These are phyloP conservation scores for Monosporascus sp. DNA, from an alignment of 2,329 filamentous ascomycete genomes.

Conservation along the genomic window DNA sequence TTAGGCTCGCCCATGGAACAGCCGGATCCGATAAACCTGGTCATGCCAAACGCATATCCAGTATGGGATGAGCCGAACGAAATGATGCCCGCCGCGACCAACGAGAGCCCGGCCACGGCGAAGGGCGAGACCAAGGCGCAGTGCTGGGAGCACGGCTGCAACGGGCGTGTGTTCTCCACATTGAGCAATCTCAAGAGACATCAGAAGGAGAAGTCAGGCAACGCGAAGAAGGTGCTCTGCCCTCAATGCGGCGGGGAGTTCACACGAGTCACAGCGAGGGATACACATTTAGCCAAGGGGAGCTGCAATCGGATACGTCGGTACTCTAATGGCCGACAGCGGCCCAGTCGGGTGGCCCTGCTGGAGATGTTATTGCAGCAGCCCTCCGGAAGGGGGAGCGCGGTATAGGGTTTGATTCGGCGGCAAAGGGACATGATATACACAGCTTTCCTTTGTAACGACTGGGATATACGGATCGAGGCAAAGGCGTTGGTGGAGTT, in stretches of 20 bases:
- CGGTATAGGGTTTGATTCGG: not conserved
- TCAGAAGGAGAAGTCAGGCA: conserved; percentile 21
- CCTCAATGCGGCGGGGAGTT: conserved; percentile 23
- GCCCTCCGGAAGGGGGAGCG: not conserved
- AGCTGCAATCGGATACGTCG: conserved; percentile 24
- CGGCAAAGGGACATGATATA: not conserved
- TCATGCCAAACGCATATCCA: not conserved
- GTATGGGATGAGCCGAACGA: not conserved
- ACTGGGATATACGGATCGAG: not conserved
- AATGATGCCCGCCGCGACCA: not conserved
- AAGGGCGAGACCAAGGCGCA: conserved; percentile 13
- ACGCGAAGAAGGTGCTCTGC: conserved; percentile 19
- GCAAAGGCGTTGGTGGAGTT: not conserved
- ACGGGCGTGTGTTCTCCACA: conserved; percentile 22
- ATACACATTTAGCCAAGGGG: conserved; percentile 23
- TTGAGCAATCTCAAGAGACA: conserved; percentile 24
- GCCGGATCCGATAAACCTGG: not conserved
- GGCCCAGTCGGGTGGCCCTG: conserved; percentile 21
- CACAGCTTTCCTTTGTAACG: not conserved
- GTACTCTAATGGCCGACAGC: conserved; percentile 23
- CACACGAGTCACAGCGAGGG: conserved; percentile 21
- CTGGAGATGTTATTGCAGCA: conserved; percentile 6
- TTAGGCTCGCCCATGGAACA: not conserved
- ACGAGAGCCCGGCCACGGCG: conserved; percentile 12
- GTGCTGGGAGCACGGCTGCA: conserved; percentile 24